phyloP scores from a whole-genome alignment of 2,329 filamentous ascomycete species.

The Aspergillus texensis region DNA sequence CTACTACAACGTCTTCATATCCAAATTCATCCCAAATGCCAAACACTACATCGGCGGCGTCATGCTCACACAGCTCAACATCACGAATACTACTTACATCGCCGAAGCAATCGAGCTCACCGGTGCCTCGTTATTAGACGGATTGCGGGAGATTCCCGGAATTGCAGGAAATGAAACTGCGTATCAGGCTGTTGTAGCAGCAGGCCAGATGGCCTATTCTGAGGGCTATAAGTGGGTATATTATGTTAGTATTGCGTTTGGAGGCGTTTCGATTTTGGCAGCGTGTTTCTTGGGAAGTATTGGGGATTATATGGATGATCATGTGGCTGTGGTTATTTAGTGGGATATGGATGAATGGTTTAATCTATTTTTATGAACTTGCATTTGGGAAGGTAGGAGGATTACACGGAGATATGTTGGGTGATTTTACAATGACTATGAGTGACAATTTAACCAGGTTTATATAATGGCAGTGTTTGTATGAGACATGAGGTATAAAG shows the following conservation, averaged over 20 bases:
- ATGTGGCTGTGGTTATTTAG: constrained; percentile 56
- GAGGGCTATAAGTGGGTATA: constrained; percentile 65
- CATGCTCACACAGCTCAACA: constrained; percentile 53
- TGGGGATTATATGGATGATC: constrained; percentile 59
- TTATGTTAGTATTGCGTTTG: constrained; percentile 65
- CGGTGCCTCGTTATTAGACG: constrained; percentile 53
- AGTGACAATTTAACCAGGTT: background rate
- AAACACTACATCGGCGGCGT: constrained; percentile 53
- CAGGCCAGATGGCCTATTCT: constrained; percentile 60
- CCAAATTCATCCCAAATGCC: constrained; percentile 51
- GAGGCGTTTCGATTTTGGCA: constrained; percentile 58
- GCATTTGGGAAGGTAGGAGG: background rate
- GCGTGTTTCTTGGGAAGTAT: constrained; percentile 64
- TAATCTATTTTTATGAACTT: no score
- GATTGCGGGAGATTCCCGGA: constrained; percentile 54
- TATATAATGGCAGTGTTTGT: background rate
- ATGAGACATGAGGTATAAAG: background rate
- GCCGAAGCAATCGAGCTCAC: constrained; percentile 57
- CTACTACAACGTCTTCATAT: constrained; percentile 56
- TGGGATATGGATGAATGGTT: background rate
- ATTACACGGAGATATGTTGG: background rate
- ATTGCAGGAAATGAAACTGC: constrained; percentile 55
- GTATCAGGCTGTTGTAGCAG: constrained; percentile 56
- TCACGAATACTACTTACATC: constrained; percentile 53
- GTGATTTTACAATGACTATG: background rate